Percentiles rank a stretch among this genome's conserved stretches.
Evolutionary conservation across 257 asterid species (phyloP).

Genomic region (Fraxinus anomala): DNA sequence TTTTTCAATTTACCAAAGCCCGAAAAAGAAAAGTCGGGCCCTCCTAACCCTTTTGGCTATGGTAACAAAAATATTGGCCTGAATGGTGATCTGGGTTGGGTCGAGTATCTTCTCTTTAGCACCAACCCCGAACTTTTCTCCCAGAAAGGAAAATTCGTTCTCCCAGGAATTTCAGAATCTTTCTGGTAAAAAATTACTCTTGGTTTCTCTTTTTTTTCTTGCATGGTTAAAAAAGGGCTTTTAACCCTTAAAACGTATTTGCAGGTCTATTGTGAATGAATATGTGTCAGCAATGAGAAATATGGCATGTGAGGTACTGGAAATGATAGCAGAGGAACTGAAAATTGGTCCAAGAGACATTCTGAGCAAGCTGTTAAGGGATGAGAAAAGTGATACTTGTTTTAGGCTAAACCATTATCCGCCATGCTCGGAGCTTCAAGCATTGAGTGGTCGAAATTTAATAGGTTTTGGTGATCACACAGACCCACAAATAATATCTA

Average conservation of each 20-base stretch:
- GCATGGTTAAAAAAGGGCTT: background rate
- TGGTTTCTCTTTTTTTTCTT: background rate
- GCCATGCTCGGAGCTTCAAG: constrained; percentile 43
- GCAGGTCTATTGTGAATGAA: constrained; percentile 44
- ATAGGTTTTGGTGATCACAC: constrained; percentile 63
- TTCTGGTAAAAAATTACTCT: constrained; percentile 28
- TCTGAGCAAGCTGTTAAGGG: constrained; percentile 39
- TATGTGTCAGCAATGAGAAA: constrained; percentile 34
- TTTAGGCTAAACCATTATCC: constrained; percentile 64
- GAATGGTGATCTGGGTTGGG: constrained; percentile 60
- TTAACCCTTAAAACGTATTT: background rate
- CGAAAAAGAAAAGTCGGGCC: constrained; percentile 47
- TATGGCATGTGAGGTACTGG: constrained; percentile 44
- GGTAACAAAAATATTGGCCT: constrained; percentile 54
- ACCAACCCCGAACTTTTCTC: constrained; percentile 33
- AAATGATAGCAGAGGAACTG: constrained; percentile 51
- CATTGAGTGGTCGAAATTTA: constrained; percentile 36
- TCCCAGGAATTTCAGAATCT: constrained; percentile 36
- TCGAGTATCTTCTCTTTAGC: constrained; percentile 52
- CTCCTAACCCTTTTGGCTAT: constrained; percentile 50
- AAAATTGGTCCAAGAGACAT: constrained; percentile 8
- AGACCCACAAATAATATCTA: constrained; percentile 56
- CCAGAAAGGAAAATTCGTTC: constrained; percentile 2
- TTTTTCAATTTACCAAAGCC: constrained; percentile 38
- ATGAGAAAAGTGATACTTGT: constrained; percentile 42